Evolutionary conservation across 495 filamentous ascomycete genomes (phyloP).

Genomic region (Physcia stellaris): DNA sequence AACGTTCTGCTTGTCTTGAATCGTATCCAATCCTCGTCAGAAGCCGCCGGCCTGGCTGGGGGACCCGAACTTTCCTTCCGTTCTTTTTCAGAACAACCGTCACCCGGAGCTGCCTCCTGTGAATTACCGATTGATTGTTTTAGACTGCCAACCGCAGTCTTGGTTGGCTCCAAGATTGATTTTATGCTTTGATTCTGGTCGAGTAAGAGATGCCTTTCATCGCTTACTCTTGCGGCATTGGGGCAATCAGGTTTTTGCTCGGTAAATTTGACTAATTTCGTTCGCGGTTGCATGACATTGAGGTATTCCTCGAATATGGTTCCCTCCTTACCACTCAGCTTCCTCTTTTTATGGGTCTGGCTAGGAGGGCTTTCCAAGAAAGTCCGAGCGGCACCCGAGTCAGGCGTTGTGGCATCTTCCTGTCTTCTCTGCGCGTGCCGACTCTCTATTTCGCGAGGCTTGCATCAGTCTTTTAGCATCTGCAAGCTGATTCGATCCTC

Average conservation of each 20-base stretch:
- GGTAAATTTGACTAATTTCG: slow-evolving; percentile 24
- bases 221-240: slow-evolving; percentile 23
- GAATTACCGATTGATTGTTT: neutral
- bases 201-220: slow-evolving; percentile 53
- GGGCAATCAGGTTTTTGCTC: neutral
- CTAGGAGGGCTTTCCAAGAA: no score
- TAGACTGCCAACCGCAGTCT: neutral
- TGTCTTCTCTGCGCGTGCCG: no score
- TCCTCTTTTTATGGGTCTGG: no score
- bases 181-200: slow-evolving; percentile 23
- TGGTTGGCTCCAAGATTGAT: neutral
- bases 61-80: neutral
- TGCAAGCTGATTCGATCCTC: slow-evolving; percentile 3
- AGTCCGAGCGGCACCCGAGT: no score
- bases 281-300: slow-evolving; percentile 60
- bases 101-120: neutral
- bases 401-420: no score
- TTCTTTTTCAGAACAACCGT: neutral
- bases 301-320: slow-evolving; percentile 85
- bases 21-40: slow-evolving; percentile 85
- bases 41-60: slow-evolving; percentile 22
- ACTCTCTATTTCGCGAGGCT: no score
- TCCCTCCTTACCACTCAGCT: no score
- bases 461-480: no score
- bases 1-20: slow-evolving; percentile 84